Conservation (phyloP, 306 rosid species). For the Glycyrrhiza uralensis region DNA sequence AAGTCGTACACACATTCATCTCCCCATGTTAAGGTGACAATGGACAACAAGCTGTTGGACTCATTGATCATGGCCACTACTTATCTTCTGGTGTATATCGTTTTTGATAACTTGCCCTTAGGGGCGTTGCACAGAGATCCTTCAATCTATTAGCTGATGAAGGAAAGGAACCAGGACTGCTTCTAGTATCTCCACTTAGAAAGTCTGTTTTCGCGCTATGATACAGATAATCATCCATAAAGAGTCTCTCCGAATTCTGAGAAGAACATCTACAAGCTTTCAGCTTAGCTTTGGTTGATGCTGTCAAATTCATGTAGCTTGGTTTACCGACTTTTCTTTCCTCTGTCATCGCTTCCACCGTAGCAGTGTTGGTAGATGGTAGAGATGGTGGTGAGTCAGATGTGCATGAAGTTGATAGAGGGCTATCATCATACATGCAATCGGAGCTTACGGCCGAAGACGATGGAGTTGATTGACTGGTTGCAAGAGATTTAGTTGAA, state of each 20-base stretch:
- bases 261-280: conserved; percentile 39
- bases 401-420: conserved; percentile 46
- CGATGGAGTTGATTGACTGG: conserved; percentile 47
- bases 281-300: conserved; percentile 63
- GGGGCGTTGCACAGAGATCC: conserved; percentile 44
- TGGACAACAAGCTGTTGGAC: conserved; percentile 60
- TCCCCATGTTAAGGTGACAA: background rate
- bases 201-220: conserved; percentile 25
- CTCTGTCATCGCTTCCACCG: conserved; percentile 29
- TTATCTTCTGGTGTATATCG: conserved; percentile 17
- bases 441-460: conserved; percentile 65
- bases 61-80: conserved; percentile 24
- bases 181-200: conserved; percentile 48
- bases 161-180: conserved; percentile 50
- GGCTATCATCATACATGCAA: conserved; percentile 52
- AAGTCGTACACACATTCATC: background rate
- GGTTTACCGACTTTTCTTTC: conserved; percentile 36
- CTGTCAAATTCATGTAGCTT: conserved; percentile 65
- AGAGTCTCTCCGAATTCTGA: conserved; percentile 36
- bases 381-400: conserved; percentile 43
- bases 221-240: conserved; percentile 45
- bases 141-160: conserved; percentile 49
- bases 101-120: conserved; percentile 33
- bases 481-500: conserved; percentile 41
- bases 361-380: conserved; percentile 25